Percentiles rank a stretch among this genome's conserved stretches.
Evolutionary conservation across 352 stramenopile genomes (phyloP).

Genomic region (Phytophthora lateralis): DNA sequence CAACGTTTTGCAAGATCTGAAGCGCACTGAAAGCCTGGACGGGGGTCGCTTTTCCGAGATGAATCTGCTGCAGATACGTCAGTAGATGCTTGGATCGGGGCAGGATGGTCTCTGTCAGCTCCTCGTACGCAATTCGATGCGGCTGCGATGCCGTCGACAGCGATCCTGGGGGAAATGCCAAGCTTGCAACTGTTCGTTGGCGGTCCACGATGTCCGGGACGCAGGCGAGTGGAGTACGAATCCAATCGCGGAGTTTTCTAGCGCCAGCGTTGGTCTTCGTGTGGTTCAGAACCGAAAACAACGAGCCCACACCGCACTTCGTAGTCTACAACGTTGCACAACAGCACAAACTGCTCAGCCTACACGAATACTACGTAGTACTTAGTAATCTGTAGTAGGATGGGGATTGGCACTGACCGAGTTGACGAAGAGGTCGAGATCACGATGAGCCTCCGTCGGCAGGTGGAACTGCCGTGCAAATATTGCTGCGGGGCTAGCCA

Average conservation of each 20-base stretch:
- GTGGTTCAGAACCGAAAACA: constrained; percentile 44
- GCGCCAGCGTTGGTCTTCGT: constrained; percentile 41
- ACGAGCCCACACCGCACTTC: constrained; percentile 25
- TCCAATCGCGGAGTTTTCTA: constrained; percentile 39
- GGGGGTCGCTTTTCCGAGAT: constrained; percentile 32
- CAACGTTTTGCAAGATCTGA: constrained; percentile 30
- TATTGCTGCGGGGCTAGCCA: constrained; percentile 4
- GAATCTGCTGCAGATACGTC: constrained; percentile 33
- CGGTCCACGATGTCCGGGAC: constrained; percentile 30
- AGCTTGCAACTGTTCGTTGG: constrained; percentile 28
- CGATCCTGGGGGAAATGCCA: constrained; percentile 25
- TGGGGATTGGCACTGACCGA: constrained; percentile 23
- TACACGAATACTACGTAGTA: too few relatives aligned
- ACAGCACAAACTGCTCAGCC: not conserved
- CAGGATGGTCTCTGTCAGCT: constrained; percentile 32
- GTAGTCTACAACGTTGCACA: constrained; percentile 27
- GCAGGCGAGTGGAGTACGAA: constrained; percentile 27
- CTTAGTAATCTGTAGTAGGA: not conserved
- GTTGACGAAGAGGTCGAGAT: constrained; percentile 52
- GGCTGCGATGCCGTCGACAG: constrained; percentile 15
- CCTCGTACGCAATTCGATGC: constrained; percentile 40
- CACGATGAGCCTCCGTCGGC: constrained; percentile 29
- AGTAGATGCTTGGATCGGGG: constrained; percentile 29
- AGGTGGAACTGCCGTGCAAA: constrained; percentile 25
- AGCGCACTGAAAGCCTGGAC: constrained; percentile 21